Conservation (phyloP, 2,329 filamentous ascomycete species). For the Aspergillus neotritici region DNA sequence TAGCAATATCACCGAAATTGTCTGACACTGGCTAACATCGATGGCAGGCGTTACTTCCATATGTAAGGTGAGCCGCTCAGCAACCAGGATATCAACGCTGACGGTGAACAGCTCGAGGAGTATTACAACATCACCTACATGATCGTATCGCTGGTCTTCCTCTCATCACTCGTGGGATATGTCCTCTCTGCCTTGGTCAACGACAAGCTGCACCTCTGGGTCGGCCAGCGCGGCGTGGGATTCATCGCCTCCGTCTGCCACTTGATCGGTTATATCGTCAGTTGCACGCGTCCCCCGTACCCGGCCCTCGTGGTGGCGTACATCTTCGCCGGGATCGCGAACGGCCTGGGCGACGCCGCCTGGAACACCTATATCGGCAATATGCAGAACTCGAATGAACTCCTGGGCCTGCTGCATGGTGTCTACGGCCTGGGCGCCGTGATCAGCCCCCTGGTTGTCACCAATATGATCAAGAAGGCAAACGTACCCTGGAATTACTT, state of each 20-base stretch:
- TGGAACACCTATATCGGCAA: slow-evolving; percentile 61
- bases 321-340: slow-evolving; percentile 36
- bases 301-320: slow-evolving; percentile 35
- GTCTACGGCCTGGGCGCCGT: slow-evolving; percentile 67
- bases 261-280: slow-evolving; percentile 29
- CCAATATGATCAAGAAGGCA: slow-evolving; percentile 62
- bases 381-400: slow-evolving; percentile 66
- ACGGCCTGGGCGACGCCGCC: slow-evolving; percentile 45
- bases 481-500: slow-evolving; percentile 63
- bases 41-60: too few species aligned
- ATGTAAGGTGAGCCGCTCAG: too few species aligned
- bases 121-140: slow-evolving; percentile 44
- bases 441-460: slow-evolving; percentile 63
- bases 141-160: slow-evolving; percentile 45
- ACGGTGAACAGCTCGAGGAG: slow-evolving; percentile 35
- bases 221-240: slow-evolving; percentile 66
- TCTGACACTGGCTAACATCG: too few species aligned
- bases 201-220: slow-evolving; percentile 34
- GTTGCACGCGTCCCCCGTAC: slow-evolving; percentile 35
- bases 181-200: slow-evolving; percentile 41
- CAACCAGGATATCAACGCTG: too few species aligned
- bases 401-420: slow-evolving; percentile 66
- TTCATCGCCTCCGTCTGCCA: slow-evolving; percentile 53
- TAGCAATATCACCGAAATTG: too few species aligned
- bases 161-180: slow-evolving; percentile 44